Conservation (phyloP, 768 basidiomycete genomes). For the Lactarius hengduanensis region DNA sequence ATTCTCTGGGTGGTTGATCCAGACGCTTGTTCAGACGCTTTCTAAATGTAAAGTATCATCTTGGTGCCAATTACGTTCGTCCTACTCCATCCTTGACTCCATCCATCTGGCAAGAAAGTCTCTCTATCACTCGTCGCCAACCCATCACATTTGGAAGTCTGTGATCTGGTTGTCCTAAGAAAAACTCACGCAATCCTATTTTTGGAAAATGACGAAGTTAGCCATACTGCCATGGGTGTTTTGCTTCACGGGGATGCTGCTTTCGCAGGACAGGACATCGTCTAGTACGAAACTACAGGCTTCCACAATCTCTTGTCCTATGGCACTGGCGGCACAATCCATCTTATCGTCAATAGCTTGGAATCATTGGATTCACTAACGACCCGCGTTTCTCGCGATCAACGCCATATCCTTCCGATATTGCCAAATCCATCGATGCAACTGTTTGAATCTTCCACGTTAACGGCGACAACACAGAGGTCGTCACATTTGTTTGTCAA, state of each 20-base stretch:
- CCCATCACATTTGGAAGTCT: constrained; percentile 96
- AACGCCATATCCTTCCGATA: constrained; percentile 97
- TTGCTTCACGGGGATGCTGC: constrained; percentile 97
- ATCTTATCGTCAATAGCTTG: constrained; percentile 95
- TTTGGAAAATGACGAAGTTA: constrained; percentile 80
- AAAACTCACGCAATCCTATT: constrained; percentile 98
- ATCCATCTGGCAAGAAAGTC: constrained; percentile 79
- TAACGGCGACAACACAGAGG: constrained; percentile 92
- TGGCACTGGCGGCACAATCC: constrained; percentile 97
- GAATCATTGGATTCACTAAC: constrained; percentile 94
- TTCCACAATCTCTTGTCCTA: constrained; percentile 94
- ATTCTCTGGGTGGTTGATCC: constrained; percentile 69
- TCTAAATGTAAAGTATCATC: constrained; percentile 96
- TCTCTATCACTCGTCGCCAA: constrained; percentile 97
- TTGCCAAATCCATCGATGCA: constrained; percentile 96
- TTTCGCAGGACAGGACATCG: constrained; percentile 96
- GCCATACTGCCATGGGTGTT: constrained; percentile 87
- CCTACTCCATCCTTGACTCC: constrained; percentile 73
- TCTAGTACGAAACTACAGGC: constrained; percentile 96
- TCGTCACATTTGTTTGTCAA: constrained; percentile 97
- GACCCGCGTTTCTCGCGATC: constrained; percentile 97
- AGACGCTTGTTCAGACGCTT: constrained; percentile 49
- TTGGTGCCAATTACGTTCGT: constrained; percentile 97
- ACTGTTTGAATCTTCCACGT: constrained; percentile 91
- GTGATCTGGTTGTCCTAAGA: constrained; percentile 96